Base-by-base conservation (phyloP, 176 grass and related monocot species). In the Aegilops tauschii region DNA sequence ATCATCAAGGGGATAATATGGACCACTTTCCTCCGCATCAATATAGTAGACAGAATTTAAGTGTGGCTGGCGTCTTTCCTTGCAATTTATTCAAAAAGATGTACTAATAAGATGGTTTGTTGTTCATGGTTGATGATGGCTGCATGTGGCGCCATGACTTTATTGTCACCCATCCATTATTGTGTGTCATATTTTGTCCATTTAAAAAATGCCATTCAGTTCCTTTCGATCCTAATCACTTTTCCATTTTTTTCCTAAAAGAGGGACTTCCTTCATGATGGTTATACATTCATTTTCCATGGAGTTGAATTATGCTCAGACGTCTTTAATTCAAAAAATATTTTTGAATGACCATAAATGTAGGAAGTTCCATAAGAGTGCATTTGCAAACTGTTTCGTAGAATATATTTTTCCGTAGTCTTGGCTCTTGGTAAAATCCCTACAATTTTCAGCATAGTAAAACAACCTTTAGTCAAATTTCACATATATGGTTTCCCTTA, bases 81-180 rank as follows among this genome's bases (percentile, higher is more conserved):
- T 77, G 45, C 28, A 31, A 52, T 17, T 31, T 65, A 5, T 47
- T 73, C 5, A 61, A n/a, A 50, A 65, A 17, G 27, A 83, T 67
- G 34, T 20, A 31, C 31, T 31, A 31, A 34, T 28, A 17, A 52
- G 49, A 52, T 52, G 49, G 49, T 52, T 52, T 52, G 49, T 5
- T 52, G 14, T 52, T 52, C 4, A 29, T 69, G 70, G 44, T 27
- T 61, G 34, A 23, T 83, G n/a, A 28, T 74, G 39, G 44, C 47
- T 85, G 44, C 68, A 85, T 85, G 88, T 61, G 77, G 77, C 77
- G 44, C 63, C 88, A 20, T 77, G 77, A 66, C 35, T 13, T 13
- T 4, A 62, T 44, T 77, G 17, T 20, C 21, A 13, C 9, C 10
- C 16, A 77, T n/a, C 76, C 12, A 44, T 80, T 65, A 59, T 40